Base-by-base conservation (phyloP, 148 eudicot genomes). In the Dysphania ambrosioides region DNA sequence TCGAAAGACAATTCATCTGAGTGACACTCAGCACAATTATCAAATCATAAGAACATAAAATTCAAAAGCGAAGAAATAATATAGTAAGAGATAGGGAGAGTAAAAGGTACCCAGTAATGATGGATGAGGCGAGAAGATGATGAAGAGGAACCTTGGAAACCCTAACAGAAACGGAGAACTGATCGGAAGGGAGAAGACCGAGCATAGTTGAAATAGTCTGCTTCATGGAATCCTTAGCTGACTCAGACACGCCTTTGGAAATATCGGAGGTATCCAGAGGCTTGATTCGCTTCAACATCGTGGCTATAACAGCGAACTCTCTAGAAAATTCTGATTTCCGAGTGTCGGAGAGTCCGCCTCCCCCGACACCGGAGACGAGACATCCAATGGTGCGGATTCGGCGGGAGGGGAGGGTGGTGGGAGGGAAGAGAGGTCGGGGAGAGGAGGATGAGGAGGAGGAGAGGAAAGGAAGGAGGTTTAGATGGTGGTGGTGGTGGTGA, bases 191-290 rank as follows among this genome's bases (percentile, higher is more conserved):
- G 12, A 91, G 80, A 77, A 93, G 75, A 0, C 98, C 93, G 0
- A 93, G 74, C 98, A 93, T 90, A 49, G 89, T 82, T 1, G 98
- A 90, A 24, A 93, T 89, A 21, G 96, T 93, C 85, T 89, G 93
- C 81, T 90, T 93, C 93, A 93, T 93, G 3, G 92, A 83, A 31
- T 93, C 93, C 72, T 87, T 93, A 0, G 90, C 96, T 6, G 85
- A 77, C 29, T 84, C 89, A 15, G 93, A 89, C 19, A 93, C 90
- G 16, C 89, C 89, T 56, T 91, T 84, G 11, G 92, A 86, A 1
- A 93, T 90, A 70, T 83, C 87, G 40, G 87, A 84, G 5, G 74
- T 82, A 68, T 93, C 92, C 0, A 93, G 71, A 10, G 96, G 96
- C 73, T 89, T 89, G 26, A 93, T 90, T 3, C 82, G 82, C 83